Evolutionary conservation across 805 yeast genomes (phyloP).

Genomic region (Schizosaccharomyces cryophilus): DNA sequence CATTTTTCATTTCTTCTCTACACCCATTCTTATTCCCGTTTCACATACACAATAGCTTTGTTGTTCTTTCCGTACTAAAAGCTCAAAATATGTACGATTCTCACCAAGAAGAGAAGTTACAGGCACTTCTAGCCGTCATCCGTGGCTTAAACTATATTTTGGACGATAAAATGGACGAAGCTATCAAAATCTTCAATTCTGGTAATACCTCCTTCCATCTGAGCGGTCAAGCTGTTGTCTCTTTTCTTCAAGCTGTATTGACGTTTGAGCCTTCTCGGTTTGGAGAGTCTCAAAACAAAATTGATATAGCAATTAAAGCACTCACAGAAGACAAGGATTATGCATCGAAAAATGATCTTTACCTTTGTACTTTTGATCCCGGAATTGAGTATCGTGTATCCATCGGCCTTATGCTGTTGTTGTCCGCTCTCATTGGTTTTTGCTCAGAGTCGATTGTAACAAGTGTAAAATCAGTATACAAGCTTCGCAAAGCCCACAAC

Average conservation of each 20-base stretch:
- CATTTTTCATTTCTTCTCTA: background rate
- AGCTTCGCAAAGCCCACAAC: background rate
- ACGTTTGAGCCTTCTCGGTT: background rate
- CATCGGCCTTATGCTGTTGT: background rate
- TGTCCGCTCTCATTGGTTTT: background rate
- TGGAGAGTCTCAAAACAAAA: background rate
- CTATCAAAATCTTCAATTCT: background rate
- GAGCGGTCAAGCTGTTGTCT: background rate
- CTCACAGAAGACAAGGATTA: background rate
- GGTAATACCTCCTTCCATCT: background rate
- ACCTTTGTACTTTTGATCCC: background rate
- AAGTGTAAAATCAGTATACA: background rate
- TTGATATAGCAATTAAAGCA: background rate
- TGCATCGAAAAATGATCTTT: background rate
- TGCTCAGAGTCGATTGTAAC: background rate
- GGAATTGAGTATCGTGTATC: background rate
- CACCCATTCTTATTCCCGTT: background rate
- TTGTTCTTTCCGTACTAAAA: no score
- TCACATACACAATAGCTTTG: background rate
- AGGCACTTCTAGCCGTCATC: background rate
- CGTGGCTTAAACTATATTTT: background rate
- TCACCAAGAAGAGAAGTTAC: background rate
- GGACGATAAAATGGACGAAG: background rate
- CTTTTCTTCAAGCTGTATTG: background rate
- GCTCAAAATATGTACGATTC: no score